Conservation (phyloP, 805 yeast genomes). For the Kluyveromyces aestuarii region DNA sequence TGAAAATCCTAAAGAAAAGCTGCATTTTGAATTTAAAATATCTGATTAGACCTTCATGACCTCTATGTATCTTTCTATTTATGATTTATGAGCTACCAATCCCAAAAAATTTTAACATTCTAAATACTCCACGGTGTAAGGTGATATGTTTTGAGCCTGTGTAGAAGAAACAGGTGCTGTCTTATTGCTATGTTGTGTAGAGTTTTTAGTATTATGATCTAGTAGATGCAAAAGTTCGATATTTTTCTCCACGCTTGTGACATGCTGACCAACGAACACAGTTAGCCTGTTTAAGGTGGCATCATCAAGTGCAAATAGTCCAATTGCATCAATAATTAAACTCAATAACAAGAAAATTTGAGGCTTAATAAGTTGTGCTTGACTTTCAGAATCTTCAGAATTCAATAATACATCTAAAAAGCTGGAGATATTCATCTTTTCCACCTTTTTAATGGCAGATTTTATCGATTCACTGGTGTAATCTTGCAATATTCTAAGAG, state of each 20-base stretch:
- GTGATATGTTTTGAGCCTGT: constrained; percentile 12
- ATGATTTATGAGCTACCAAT: neutral
- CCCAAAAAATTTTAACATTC: constrained; percentile 9
- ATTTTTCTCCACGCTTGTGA: constrained; percentile 21
- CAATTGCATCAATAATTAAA: constrained; percentile 27
- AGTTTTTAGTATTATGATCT: constrained; percentile 11
- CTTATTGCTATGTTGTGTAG: constrained; percentile 2
- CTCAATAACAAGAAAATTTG: constrained; percentile 25
- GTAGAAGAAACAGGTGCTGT: constrained; percentile 2
- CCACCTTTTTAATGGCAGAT: constrained; percentile 28
- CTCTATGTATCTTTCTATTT: neutral
- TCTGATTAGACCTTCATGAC: neutral
- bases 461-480: constrained; percentile 54
- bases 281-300: constrained; percentile 16
- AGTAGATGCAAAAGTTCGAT: constrained; percentile 22
- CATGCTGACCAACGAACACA: constrained; percentile 19
- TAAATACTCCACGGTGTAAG: constrained; percentile 25
- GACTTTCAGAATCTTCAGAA: constrained; percentile 14
- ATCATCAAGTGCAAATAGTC: constrained; percentile 26
- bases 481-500: constrained; percentile 58
- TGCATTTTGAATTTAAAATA: constrained; percentile 20
- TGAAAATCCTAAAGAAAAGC: constrained; percentile 15
- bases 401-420: constrained; percentile 27
- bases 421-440: constrained; percentile 25
- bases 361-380: constrained; percentile 13